These are phyloP conservation scores for Musa troglodytarum DNA, from an alignment of 176 grass and related monocot species.

Conservation along the genomic window DNA sequence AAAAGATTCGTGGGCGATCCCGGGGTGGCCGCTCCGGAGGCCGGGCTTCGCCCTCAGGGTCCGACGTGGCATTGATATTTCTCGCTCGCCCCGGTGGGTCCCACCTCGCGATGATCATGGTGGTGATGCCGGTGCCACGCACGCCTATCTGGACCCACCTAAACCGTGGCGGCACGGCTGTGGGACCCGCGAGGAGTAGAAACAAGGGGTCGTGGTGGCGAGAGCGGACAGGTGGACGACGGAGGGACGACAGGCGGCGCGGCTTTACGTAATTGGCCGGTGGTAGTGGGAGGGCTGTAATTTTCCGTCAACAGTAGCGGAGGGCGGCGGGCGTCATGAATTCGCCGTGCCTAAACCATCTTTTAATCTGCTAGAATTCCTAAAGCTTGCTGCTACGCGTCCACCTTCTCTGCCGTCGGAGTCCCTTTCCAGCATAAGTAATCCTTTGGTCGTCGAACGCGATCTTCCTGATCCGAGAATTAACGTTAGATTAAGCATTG, in stretches of 20 bases:
- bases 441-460: no score
- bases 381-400: no score
- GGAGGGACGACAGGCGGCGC: background rate
- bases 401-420: no score
- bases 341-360: no score
- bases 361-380: no score
- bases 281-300: background rate
- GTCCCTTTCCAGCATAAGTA: no score
- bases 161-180: background rate
- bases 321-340: no score
- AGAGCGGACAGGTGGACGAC: background rate
- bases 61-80: constrained; percentile 13
- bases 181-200: background rate
- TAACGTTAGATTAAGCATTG: no score
- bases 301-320: background rate
- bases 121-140: no score
- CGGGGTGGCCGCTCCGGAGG: background rate
- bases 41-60: background rate
- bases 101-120: background rate
- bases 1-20: constrained; percentile 1
- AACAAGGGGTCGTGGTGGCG: background rate
- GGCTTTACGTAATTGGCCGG: background rate
- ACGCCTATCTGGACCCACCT: no score
- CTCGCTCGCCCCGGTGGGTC: background rate
- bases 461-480: no score